phyloP scores from a whole-genome alignment of 2,329 filamentous ascomycete species.

The Parastagonospora nodorum region DNA sequence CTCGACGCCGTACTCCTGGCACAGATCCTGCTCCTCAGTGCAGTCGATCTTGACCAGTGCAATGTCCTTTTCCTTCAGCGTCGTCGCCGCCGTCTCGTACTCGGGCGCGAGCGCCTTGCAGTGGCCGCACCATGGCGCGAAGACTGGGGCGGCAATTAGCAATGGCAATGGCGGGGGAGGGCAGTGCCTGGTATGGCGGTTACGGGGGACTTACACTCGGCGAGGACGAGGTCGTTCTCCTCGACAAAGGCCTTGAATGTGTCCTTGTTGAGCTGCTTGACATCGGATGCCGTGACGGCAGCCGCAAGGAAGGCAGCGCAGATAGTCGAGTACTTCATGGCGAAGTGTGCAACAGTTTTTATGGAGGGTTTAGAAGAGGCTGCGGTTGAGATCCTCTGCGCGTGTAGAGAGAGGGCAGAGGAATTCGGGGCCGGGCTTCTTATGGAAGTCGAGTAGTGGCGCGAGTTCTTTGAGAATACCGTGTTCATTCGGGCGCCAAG shows the following conservation, averaged over 20 bases:
- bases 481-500: constrained; percentile 18
- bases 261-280: constrained; percentile 81
- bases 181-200: not conserved
- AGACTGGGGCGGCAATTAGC: constrained; percentile 63
- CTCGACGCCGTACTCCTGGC: constrained; percentile 87
- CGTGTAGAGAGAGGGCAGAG: constrained; percentile 21
- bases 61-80: constrained; percentile 87
- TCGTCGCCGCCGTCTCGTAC: constrained; percentile 84
- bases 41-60: constrained; percentile 88
- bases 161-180: not conserved
- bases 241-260: constrained; percentile 87
- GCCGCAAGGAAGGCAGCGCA: constrained; percentile 56
- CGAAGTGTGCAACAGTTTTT: constrained; percentile 17
- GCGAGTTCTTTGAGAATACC: constrained; percentile 22
- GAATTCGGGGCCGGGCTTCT: constrained; percentile 23
- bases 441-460: constrained; percentile 29
- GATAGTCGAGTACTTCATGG: constrained; percentile 44
- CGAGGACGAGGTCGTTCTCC: constrained; percentile 84
- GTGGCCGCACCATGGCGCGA: constrained; percentile 95
- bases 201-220: constrained; percentile 75
- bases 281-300: constrained; percentile 74
- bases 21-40: constrained; percentile 91
- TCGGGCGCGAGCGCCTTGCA: constrained; percentile 97
- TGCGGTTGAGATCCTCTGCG: constrained; percentile 21
- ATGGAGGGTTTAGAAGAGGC: constrained; percentile 9